These are phyloP conservation scores for Pelargonium cotyledonis DNA, from an alignment of 441 rosid genomes.

Conservation along the genomic window DNA sequence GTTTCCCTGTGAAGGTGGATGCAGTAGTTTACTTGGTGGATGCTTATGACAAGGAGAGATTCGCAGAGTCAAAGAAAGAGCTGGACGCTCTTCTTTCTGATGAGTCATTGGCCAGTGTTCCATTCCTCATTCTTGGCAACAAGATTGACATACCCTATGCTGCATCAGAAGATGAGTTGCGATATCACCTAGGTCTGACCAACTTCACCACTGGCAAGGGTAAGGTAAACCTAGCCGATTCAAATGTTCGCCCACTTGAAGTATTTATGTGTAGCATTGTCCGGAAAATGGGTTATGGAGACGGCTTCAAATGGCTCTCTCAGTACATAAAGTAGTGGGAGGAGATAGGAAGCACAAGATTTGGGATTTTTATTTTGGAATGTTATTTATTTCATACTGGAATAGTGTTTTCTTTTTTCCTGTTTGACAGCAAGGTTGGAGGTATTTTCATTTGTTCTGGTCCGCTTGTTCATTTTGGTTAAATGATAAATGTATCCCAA, in stretches of 20 bases:
- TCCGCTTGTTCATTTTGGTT: too few species aligned
- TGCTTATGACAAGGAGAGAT: conserved; percentile 82
- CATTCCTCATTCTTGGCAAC: conserved; percentile 68
- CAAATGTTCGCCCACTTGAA: conserved; percentile 58
- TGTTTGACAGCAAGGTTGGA: not conserved
- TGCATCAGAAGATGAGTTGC: conserved; percentile 75
- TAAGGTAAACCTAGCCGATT: conserved; percentile 41
- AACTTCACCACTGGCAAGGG: conserved; percentile 83
- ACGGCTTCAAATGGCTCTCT: conserved; percentile 72
- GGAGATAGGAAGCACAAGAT: conserved; percentile 12
- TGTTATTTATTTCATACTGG: conserved; percentile 18
- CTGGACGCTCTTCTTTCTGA: conserved; percentile 80
- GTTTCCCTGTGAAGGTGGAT: conserved; percentile 49
- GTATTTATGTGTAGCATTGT: conserved; percentile 76
- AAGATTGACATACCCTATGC: conserved; percentile 84
- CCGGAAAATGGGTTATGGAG: conserved; percentile 68
- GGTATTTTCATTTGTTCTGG: too few species aligned
- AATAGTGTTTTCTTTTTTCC: conserved; percentile 8
- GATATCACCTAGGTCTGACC: conserved; percentile 60
- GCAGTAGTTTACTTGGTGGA: conserved; percentile 85
- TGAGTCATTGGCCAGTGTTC: conserved; percentile 60
- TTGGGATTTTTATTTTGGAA: not conserved
- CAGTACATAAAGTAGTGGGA: conserved; percentile 40
- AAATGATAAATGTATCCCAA: too few species aligned
- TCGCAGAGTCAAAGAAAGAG: conserved; percentile 67